Percentiles rank a stretch among this genome's conserved stretches.
phyloP scores from a whole-genome alignment of 352 stramenopile species.

The Elongisporangium prolatum region DNA sequence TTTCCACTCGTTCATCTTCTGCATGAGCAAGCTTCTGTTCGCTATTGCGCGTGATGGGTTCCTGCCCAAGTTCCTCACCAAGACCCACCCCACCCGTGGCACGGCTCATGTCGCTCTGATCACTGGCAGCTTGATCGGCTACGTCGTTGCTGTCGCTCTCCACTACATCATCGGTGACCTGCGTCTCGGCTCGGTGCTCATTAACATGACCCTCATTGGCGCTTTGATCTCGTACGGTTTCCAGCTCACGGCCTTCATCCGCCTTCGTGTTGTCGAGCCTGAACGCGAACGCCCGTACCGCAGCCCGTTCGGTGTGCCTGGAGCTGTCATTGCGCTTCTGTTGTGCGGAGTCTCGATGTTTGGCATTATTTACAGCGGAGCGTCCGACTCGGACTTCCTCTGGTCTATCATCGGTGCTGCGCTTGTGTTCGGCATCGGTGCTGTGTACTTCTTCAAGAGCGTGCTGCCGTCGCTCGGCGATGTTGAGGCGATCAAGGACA shows the following conservation, averaged over 20 bases:
- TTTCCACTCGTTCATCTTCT: conserved; percentile 74
- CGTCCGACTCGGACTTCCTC: conserved; percentile 40
- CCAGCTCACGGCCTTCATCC: conserved; percentile 52
- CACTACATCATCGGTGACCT: conserved; percentile 53
- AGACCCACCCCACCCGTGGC: conserved; percentile 34
- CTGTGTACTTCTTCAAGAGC: conserved; percentile 34
- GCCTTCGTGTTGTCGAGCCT: conserved; percentile 43
- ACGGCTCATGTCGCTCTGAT: conserved; percentile 43
- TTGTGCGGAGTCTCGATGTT: conserved; percentile 42
- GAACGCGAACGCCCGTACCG: conserved; percentile 43
- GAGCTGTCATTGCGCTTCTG: conserved; percentile 34
- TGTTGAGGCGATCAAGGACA: conserved; percentile 22
- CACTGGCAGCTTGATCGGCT: conserved; percentile 27
- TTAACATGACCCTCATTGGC: conserved; percentile 55
- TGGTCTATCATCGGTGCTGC: conserved; percentile 39
- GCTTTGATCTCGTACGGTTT: conserved; percentile 60
- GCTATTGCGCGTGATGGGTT: conserved; percentile 61
- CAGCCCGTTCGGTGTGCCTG: conserved; percentile 44
- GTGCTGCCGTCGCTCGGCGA: conserved; percentile 29
- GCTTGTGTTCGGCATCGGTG: conserved; percentile 36
- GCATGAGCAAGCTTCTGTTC: conserved; percentile 56
- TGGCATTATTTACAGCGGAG: conserved; percentile 56
- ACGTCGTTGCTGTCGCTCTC: conserved; percentile 34
- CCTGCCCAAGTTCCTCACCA: conserved; percentile 41
- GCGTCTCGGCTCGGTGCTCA: conserved; percentile 49